Percentiles rank a stretch among this genome's conserved stretches.
Evolutionary conservation across 352 stramenopile species (phyloP).

Genomic region (Phytophthora boehmeriae): DNA sequence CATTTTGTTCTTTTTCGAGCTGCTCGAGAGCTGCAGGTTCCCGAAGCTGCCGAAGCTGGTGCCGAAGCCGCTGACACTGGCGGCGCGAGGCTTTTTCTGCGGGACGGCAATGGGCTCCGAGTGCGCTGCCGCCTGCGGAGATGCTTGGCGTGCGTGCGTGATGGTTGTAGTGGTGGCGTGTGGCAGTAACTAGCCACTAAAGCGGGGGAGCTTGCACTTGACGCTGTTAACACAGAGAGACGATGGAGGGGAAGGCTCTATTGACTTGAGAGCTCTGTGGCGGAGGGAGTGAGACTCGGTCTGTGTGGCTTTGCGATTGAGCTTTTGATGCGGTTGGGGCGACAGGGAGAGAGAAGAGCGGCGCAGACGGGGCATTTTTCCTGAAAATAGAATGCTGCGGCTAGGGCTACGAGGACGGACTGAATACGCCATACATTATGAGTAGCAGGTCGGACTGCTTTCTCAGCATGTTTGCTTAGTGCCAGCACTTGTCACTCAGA

Average conservation of each 20-base stretch:
- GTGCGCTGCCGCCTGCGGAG: slow-evolving; percentile 15
- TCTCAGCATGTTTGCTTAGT: too few species aligned
- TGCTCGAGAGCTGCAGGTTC: slow-evolving; percentile 23
- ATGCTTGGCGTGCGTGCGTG: slow-evolving; percentile 14
- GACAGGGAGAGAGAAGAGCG: neutral
- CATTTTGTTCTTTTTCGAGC: slow-evolving; percentile 26
- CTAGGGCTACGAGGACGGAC: neutral
- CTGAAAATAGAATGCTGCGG: slow-evolving; percentile 1
- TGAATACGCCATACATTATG: too few species aligned
- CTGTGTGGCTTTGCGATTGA: neutral
- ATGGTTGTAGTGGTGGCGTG: slow-evolving; percentile 19
- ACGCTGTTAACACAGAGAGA: neutral
- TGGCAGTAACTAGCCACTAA: neutral
- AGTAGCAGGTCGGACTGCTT: too few species aligned
- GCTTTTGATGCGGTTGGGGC: neutral
- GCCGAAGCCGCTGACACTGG: slow-evolving; percentile 15
- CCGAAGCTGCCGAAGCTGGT: slow-evolving; percentile 27
- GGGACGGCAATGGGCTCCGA: slow-evolving; percentile 26
- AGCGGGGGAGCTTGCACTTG: neutral
- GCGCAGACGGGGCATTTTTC: neutral
- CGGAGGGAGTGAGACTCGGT: slow-evolving; percentile 1
- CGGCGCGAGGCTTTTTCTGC: slow-evolving; percentile 23
- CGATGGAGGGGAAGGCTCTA: too few species aligned
- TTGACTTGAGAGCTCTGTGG: neutral
- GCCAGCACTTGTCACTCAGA: too few species aligned